Evolutionary conservation across 768 basidiomycete species (phyloP).

Genomic region (Pulveroboletus sp.): DNA sequence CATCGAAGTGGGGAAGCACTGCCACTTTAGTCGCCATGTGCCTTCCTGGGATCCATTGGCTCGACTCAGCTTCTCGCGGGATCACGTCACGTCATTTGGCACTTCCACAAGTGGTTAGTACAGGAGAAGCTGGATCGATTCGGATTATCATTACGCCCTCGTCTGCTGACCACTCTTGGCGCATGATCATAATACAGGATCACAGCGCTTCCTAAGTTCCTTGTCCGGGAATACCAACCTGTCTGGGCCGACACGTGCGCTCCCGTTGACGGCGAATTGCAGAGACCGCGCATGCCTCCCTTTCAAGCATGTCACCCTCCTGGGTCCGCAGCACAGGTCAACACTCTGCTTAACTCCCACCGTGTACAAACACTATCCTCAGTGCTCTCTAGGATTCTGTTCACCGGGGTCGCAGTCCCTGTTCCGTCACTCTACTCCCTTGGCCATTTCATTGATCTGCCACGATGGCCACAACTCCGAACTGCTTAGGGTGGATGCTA

Average conservation of each 20-base stretch:
- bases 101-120: background rate
- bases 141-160: background rate
- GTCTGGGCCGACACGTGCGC: background rate
- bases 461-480: constrained; percentile 9
- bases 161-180: background rate
- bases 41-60: too few relatives aligned
- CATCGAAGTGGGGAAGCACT: too few relatives aligned
- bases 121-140: background rate
- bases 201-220: background rate
- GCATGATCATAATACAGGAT: too few relatives aligned
- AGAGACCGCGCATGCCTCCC: background rate
- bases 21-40: too few relatives aligned
- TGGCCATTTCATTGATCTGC: background rate
- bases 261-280: constrained; percentile 3
- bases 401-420: background rate
- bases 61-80: too few relatives aligned
- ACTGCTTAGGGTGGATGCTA: constrained; percentile 11
- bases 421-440: background rate
- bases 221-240: too few relatives aligned
- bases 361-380: background rate
- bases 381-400: too few relatives aligned
- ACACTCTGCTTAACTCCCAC: background rate
- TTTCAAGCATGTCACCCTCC: constrained; percentile 3
- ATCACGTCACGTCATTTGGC: background rate
- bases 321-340: constrained; percentile 4